Conservation (phyloP, 345 rosid species). For the Rhodomyrtus tomentosa region DNA sequence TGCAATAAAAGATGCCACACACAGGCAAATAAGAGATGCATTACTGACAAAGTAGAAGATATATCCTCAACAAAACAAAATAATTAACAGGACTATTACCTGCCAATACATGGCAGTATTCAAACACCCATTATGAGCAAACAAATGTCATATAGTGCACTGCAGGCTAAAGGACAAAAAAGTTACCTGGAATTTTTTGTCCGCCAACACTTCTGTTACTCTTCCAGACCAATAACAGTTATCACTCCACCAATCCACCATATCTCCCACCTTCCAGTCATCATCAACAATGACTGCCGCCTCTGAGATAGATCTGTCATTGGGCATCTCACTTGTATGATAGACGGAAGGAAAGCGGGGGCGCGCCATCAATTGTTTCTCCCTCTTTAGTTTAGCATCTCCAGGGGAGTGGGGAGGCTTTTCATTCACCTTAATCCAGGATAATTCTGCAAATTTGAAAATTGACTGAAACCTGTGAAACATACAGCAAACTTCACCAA, state of each 20-base stretch:
- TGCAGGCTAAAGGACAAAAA: neutral
- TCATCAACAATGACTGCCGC: slow-evolving; percentile 26
- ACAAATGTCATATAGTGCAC: neutral
- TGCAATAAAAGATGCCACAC: neutral
- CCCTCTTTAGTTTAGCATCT: slow-evolving; percentile 1
- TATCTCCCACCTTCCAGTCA: slow-evolving; percentile 50
- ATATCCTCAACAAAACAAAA: neutral
- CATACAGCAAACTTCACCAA: neutral
- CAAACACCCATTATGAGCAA: neutral
- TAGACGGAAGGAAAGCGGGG: slow-evolving; percentile 42
- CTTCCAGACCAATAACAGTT: slow-evolving; percentile 53
- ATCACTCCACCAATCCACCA: slow-evolving; percentile 62
- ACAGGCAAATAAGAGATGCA: neutral
- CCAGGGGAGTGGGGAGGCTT: neutral
- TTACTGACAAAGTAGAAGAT: neutral
- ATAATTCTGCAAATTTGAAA: slow-evolving; percentile 18
- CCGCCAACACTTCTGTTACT: slow-evolving; percentile 17
- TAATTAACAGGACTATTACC: neutral
- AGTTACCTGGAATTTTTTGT: slow-evolving; percentile 30
- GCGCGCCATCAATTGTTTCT: slow-evolving; percentile 39
- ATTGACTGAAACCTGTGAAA: neutral
- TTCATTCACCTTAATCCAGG: slow-evolving; percentile 23
- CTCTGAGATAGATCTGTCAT: slow-evolving; percentile 15
- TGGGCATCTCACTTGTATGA: slow-evolving; percentile 21
- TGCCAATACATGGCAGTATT: neutral